Evolutionary conservation across 177 flowering plant species (phyloP), one percentile per base, ranked within the genome.

Genomic region (Tripterygium wilfordii): DNA sequence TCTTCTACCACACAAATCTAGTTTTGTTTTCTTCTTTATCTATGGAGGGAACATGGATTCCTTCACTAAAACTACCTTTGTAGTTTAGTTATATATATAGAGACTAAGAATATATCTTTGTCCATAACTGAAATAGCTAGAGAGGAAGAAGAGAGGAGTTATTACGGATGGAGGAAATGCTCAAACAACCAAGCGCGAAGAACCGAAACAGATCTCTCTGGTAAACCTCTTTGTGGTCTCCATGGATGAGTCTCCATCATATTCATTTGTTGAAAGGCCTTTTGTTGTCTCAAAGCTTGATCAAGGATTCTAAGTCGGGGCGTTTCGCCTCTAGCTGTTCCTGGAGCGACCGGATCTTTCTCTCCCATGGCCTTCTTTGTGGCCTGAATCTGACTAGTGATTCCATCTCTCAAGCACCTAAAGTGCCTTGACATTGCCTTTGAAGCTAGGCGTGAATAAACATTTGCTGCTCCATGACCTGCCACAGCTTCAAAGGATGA

Each of bases 111-210:
- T n/a, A n/a, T n/a, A n/a, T 45, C 29, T 26, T 10, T 6, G 13
- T 6, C n/a, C 8, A 20, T 50, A 30, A 29, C 24, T 36, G 8
- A 22, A 36, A 17, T 1, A n/a, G 35, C 10, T 26, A 36, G 39
- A 48, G 37, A 12, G 32, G 43, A 31, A 53, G 31, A 30, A 49
- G 53, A 45, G 47, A 59, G 32, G 36, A 28, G 47, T 41, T 22
- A 48, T 38, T 79, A 94, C 99, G 99, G 99, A 67, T 94, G 96
- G 33, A 94, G 90, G 57, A 94, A 94, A 51, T 94, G 96, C 51
- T 90, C 99, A 42, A 89, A 89, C 23, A 94, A 79, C 99, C 99
- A 94, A 64, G 97, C 96, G 1, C 99, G 89, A 42, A 94, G 99
- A 53, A 89, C 76, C 3, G 92, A 83, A 1, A 94, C 96, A 0